A percentile compares a stretch with the other conserved stretches of the same genome.
Evolutionary conservation across 306 rosid genomes (phyloP).

Genomic region (Cucurbita pepo): DNA sequence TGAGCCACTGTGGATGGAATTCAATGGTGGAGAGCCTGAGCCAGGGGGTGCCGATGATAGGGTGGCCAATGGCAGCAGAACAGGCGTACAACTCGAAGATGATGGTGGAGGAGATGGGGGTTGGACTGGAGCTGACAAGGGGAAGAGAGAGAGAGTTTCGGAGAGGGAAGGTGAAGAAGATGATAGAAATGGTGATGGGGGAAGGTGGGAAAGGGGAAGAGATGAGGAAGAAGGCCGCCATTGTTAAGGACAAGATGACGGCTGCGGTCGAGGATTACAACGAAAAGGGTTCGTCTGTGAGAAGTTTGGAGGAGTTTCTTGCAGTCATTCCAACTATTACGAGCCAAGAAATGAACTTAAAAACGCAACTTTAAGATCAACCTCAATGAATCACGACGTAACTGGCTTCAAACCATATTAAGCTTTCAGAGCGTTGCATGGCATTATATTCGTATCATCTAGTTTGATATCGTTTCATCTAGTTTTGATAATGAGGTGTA

Average conservation of each 20-base stretch:
- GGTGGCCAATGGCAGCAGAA: slow-evolving; percentile 76
- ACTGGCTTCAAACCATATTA: too few relatives aligned
- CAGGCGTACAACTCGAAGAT: slow-evolving; percentile 60
- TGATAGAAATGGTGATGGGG: slow-evolving; percentile 32
- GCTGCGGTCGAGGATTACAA: slow-evolving; percentile 17
- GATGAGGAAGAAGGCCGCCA: slow-evolving; percentile 30
- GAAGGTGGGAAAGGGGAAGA: slow-evolving; percentile 27
- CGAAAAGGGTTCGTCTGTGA: slow-evolving; percentile 19
- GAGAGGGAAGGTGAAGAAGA: slow-evolving; percentile 28
- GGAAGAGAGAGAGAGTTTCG: slow-evolving; percentile 20
- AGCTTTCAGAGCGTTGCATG: too few relatives aligned
- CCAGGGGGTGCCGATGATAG: slow-evolving; percentile 56
- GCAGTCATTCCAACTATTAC: too few relatives aligned
- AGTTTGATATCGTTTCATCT: too few relatives aligned
- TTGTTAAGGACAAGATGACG: slow-evolving; percentile 20
- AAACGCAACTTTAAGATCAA: too few relatives aligned
- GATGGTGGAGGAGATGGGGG: slow-evolving; percentile 64
- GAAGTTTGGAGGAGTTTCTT: slow-evolving; percentile 29
- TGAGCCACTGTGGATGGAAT: slow-evolving; percentile 90
- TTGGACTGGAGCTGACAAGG: slow-evolving; percentile 36
- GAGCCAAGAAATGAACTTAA: too few relatives aligned
- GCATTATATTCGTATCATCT: too few relatives aligned
- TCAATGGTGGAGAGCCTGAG: slow-evolving; percentile 63
- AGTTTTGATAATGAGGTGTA: too few relatives aligned
- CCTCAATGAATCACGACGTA: too few relatives aligned